Base-by-base conservation (phyloP, 345 rosid genomes). In the Capsella bursapastoris region DNA sequence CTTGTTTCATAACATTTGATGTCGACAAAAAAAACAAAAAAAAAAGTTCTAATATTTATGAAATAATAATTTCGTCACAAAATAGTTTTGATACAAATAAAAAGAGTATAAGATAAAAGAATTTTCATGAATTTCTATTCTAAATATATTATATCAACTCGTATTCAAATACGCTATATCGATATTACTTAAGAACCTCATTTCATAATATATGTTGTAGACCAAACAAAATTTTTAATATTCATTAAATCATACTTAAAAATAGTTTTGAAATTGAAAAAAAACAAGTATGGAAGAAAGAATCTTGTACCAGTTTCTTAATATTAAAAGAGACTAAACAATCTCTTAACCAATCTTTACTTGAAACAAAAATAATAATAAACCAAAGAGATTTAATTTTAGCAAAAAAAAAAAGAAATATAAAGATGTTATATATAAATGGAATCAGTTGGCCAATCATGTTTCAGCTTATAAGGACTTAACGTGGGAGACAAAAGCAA, bases 381-480 rank as follows among this genome's bases (percentile, higher is more conserved):
- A 71, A 58, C 8, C 38, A 71, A 22, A 49, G 3, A 27, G 15
- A 49, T 60, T 16, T 1, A 32, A 31, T 31, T 31, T 31, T 31
- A 5, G 0, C 34, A 32, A 28, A n/a, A 65, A 16, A 47, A 1
- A 64, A 50, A 15, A 65, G 16, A 47, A 8, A 72, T 22, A 2
- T 16, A 37, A 58, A 55, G n/a, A 37, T 18, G 22, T 18, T 18
- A 18, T 57, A 66, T 57, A 66, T 15, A 40, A 67, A 75, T 58
- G 63, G 68, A 60, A 68, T 60, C 64, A 60, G 74, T 60, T 75
- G 69, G 78, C 56, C 68, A 75, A 52, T 68, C 68, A 60, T 68
- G 74, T 59, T 68, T 68, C 63, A 61, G 63, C 12, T 38, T 4
- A 66, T 49, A 66, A 59, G 41, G 50, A 73, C 18, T 29, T 16